These are phyloP conservation scores for Huntiella moniliformis DNA, from an alignment of 2,329 filamentous ascomycete genomes.

Conservation along the genomic window DNA sequence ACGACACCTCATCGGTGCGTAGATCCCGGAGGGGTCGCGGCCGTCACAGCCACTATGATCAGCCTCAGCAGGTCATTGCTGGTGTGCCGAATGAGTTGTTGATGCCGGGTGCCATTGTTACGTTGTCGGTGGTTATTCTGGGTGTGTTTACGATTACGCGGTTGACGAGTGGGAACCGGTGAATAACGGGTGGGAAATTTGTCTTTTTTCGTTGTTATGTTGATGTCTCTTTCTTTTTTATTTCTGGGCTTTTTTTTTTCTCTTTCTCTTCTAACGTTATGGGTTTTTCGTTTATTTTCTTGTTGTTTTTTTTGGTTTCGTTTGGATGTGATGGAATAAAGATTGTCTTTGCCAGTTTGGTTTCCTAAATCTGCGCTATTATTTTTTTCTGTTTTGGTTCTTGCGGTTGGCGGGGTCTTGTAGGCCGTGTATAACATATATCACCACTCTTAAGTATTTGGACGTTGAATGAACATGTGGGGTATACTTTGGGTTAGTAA, in stretches of 20 bases:
- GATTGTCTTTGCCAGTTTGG: background rate
- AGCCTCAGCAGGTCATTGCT: slow-evolving; percentile 55
- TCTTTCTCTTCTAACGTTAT: slow-evolving; percentile 4
- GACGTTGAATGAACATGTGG: too few species aligned
- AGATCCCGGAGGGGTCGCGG: slow-evolving; percentile 24
- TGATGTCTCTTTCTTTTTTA: slow-evolving; percentile 1
- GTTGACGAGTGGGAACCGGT: slow-evolving; percentile 30
- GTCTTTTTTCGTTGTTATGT: slow-evolving; percentile 1
- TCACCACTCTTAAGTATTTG: too few species aligned
- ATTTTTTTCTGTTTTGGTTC: background rate
- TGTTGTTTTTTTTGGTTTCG: slow-evolving; percentile 1
- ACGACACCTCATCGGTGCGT: slow-evolving; percentile 29
- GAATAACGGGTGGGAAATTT: slow-evolving; percentile 14
- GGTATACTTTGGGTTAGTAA: too few species aligned
- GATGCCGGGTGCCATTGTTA: slow-evolving; percentile 82
- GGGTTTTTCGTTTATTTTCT: slow-evolving; percentile 1
- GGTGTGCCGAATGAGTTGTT: slow-evolving; percentile 90
- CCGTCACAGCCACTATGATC: slow-evolving; percentile 12
- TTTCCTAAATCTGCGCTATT: background rate
- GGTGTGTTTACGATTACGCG: slow-evolving; percentile 81
- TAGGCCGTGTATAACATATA: too few species aligned
- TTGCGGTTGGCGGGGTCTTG: background rate
- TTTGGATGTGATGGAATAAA: background rate
- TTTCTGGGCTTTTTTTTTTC: slow-evolving; percentile 1
- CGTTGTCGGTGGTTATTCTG: slow-evolving; percentile 83